Evolutionary conservation across 495 filamentous ascomycete species (phyloP).

Genomic region (Xylaria palmicola): DNA sequence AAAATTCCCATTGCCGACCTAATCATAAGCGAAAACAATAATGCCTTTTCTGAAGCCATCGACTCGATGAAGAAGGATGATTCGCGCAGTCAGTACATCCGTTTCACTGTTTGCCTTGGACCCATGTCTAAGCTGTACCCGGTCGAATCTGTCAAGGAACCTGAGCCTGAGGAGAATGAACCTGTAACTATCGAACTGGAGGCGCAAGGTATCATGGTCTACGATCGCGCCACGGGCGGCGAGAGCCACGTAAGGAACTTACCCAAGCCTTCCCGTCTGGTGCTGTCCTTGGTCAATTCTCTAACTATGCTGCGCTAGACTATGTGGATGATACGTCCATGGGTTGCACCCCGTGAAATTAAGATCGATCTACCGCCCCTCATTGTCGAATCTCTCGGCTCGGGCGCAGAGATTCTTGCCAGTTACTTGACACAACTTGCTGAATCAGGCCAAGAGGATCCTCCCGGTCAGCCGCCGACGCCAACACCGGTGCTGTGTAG

Average conservation of each 20-base stretch:
- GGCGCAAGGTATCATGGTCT: conserved; percentile 97
- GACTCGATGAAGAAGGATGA: conserved; percentile 92
- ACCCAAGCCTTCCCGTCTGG: not conserved
- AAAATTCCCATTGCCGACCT: conserved; percentile 79
- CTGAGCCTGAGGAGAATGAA: conserved; percentile 43
- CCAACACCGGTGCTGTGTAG: conserved; percentile 89
- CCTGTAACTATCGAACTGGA: conserved; percentile 72
- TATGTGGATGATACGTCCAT: conserved; percentile 99
- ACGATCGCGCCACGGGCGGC: conserved; percentile 80
- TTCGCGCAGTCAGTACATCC: conserved; percentile 85
- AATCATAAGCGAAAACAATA: conserved; percentile 69
- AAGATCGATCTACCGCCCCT: conserved; percentile 89
- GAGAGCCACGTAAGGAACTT: conserved; percentile 78
- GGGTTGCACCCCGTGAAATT: conserved; percentile 81
- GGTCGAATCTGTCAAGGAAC: conserved; percentile 44
- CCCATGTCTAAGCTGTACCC: conserved; percentile 66
- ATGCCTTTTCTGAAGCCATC: conserved; percentile 75
- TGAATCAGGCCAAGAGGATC: conserved; percentile 80
- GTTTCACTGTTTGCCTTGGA: conserved; percentile 77
- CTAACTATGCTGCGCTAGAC: conserved; percentile 56
- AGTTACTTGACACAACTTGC: conserved; percentile 88
- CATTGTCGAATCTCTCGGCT: conserved; percentile 91
- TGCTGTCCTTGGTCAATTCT: conserved; percentile 1
- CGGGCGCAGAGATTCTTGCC: conserved; percentile 91
- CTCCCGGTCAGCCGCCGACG: conserved; percentile 69